A percentile compares a stretch with the other conserved stretches of the same genome.
Conservation (phyloP, 345 rosid genomes). For the Linum tenue region DNA sequence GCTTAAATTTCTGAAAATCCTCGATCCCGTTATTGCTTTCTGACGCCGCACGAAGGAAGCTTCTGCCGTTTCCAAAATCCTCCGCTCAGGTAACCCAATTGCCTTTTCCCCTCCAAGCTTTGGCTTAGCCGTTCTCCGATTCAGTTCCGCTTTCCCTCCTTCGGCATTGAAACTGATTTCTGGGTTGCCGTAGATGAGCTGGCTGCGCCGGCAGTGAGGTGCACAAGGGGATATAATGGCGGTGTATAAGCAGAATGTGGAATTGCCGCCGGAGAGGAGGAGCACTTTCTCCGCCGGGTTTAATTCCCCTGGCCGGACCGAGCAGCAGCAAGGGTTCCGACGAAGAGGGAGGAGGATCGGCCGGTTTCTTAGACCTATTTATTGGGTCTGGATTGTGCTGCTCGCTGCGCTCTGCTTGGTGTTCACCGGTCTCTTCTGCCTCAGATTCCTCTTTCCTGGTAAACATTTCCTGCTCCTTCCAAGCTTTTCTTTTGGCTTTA, state of each 20-base stretch:
- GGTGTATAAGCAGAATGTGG: conserved; percentile 12
- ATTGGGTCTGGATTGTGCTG: conserved; percentile 34
- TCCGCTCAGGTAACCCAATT: too few species aligned
- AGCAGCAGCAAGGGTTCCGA: conserved; percentile 21
- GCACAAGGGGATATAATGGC: conserved; percentile 1
- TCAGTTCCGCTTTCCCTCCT: background rate
- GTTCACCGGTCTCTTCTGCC: conserved; percentile 38
- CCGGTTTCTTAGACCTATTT: conserved; percentile 39
- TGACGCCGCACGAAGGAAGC: background rate
- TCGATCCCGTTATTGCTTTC: background rate
- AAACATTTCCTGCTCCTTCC: conserved; percentile 14
- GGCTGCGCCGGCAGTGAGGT: background rate
- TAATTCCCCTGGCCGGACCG: conserved; percentile 27
- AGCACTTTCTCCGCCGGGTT: conserved; percentile 20
- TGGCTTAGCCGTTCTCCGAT: too few species aligned
- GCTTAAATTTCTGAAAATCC: background rate
- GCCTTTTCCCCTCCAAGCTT: background rate
- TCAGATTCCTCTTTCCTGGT: conserved; percentile 53
- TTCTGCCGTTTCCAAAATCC: too few species aligned
- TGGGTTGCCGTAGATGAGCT: background rate
- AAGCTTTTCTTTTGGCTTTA: conserved; percentile 1
- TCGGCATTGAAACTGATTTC: background rate
- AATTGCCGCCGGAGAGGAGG: conserved; percentile 43
- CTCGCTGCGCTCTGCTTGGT: conserved; percentile 36
- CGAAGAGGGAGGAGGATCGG: conserved; percentile 56